A percentile compares a stretch with the other conserved stretches of the same genome.
phyloP scores from a whole-genome alignment of 306 rosid genomes.

The Alnus rubra region DNA sequence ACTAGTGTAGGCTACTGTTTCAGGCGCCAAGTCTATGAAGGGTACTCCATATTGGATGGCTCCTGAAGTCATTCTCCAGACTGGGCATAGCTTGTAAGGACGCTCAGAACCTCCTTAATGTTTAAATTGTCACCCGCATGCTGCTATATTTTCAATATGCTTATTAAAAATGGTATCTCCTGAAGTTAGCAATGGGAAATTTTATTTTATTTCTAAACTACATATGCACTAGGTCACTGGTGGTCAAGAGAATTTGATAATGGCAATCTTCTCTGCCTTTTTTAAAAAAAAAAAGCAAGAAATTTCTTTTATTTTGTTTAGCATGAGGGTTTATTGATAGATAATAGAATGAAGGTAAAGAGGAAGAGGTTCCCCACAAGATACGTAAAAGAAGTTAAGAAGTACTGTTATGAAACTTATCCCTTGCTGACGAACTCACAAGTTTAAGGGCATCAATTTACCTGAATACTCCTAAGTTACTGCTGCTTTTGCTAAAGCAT shows the following conservation, averaged over 20 bases:
- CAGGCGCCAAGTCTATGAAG: conserved; percentile 99
- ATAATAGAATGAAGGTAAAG: not conserved
- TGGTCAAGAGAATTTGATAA: not conserved
- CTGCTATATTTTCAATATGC: conserved; percentile 26
- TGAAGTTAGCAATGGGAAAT: not conserved
- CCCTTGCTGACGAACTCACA: not conserved
- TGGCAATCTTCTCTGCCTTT: not conserved
- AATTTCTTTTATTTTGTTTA: not conserved
- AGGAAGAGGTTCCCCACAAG: not conserved
- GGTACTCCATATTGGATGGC: conserved; percentile 99
- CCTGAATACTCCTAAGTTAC: not conserved
- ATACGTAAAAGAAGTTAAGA: not conserved
- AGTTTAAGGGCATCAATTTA: not conserved
- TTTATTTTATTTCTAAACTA: not conserved
- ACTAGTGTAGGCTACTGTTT: conserved; percentile 79
- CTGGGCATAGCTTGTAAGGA: conserved; percentile 99
- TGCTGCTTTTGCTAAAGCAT: not conserved
- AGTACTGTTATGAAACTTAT: not conserved
- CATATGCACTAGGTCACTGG: not conserved
- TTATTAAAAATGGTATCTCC: not conserved
- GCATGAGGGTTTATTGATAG: not conserved
- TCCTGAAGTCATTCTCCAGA: conserved; percentile 99
- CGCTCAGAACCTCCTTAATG: conserved; percentile 27
- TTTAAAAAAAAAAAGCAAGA: not conserved
- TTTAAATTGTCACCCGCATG: conserved; percentile 15